A percentile compares a stretch with the other conserved stretches of the same genome.
Evolutionary conservation across 495 filamentous ascomycete species (phyloP).

Genomic region (Neurospora terricola): DNA sequence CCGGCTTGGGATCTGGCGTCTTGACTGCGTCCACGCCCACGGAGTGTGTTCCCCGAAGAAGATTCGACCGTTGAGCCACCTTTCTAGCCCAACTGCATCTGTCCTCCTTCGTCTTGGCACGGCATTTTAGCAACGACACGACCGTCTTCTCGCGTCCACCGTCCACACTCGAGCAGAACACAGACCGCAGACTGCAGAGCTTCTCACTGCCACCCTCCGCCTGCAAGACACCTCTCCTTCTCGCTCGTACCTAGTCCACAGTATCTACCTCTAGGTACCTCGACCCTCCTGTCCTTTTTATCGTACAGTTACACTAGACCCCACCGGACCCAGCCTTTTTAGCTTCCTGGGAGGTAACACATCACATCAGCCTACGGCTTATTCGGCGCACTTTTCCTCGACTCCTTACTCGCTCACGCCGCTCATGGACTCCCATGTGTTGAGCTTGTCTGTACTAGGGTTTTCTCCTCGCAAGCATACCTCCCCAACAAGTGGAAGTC

Average conservation of each 20-base stretch:
- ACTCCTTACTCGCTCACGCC: constrained; percentile 6
- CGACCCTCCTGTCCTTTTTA: constrained; percentile 12
- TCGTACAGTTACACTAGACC: constrained; percentile 20
- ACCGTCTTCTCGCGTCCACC: constrained; percentile 7
- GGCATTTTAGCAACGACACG: constrained; percentile 1
- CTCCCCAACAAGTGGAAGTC: constrained; percentile 4
- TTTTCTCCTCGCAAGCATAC: neutral
- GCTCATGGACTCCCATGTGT: neutral
- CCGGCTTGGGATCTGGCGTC: neutral
- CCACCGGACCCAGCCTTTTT: constrained; percentile 14
- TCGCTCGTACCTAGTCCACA: constrained; percentile 7
- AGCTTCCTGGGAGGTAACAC: constrained; percentile 13
- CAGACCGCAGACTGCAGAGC: neutral
- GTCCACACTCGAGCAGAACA: neutral
- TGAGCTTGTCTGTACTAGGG: constrained; percentile 8
- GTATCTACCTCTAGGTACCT: neutral
- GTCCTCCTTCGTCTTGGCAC: constrained; percentile 13
- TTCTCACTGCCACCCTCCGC: constrained; percentile 19
- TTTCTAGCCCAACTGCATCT: constrained; percentile 8
- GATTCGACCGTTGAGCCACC: constrained; percentile 18
- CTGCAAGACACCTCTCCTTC: constrained; percentile 20
- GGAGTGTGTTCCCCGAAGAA: constrained; percentile 10
- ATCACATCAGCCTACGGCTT: constrained; percentile 42
- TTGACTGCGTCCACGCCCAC: constrained; percentile 6
- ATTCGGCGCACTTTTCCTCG: constrained; percentile 37